Percentiles rank a stretch among this genome's conserved stretches.
Conservation (phyloP, 306 rosid genomes). For the Rosa multiflora region DNA sequence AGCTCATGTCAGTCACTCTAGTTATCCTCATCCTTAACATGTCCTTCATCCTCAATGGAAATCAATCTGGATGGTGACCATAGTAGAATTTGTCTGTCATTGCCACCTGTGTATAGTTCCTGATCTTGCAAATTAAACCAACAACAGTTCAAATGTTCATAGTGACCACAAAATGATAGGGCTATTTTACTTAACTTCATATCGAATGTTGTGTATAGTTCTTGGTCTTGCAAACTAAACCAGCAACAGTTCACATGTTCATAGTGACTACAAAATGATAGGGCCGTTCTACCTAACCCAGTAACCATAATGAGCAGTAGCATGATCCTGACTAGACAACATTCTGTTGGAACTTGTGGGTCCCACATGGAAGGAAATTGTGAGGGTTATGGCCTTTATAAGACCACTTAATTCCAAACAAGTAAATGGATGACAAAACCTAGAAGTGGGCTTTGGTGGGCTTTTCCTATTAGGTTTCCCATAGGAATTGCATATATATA, state of each 20-base stretch:
- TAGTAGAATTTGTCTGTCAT: constrained; percentile 84
- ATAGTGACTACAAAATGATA: too few species aligned
- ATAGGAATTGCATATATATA: too few species aligned
- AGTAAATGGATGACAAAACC: too few species aligned
- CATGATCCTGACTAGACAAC: constrained; percentile 87
- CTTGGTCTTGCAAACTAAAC: too few species aligned
- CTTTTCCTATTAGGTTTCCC: too few species aligned
- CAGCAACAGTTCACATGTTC: too few species aligned
- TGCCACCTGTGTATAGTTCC: constrained; percentile 94
- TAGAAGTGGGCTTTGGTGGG: too few species aligned
- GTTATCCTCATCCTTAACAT: constrained; percentile 59
- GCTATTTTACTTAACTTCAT: constrained; percentile 77
- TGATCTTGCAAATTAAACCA: constrained; percentile 77
- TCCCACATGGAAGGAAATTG: too few species aligned
- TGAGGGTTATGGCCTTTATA: too few species aligned
- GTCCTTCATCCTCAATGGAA: constrained; percentile 56
- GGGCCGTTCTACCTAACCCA: constrained; percentile 53
- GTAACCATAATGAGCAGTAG: constrained; percentile 96
- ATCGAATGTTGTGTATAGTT: constrained; percentile 37
- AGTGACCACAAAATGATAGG: constrained; percentile 71
- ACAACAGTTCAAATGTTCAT: constrained; percentile 81
- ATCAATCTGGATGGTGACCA: constrained; percentile 72
- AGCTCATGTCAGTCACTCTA: constrained; percentile 64
- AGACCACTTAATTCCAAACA: too few species aligned
- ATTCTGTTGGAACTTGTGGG: constrained; percentile 25